Percentiles rank a stretch among this genome's conserved stretches.
These are phyloP conservation scores for Boletus vinaceobasis DNA, from an alignment of 768 basidiomycete species.

Conservation along the genomic window DNA sequence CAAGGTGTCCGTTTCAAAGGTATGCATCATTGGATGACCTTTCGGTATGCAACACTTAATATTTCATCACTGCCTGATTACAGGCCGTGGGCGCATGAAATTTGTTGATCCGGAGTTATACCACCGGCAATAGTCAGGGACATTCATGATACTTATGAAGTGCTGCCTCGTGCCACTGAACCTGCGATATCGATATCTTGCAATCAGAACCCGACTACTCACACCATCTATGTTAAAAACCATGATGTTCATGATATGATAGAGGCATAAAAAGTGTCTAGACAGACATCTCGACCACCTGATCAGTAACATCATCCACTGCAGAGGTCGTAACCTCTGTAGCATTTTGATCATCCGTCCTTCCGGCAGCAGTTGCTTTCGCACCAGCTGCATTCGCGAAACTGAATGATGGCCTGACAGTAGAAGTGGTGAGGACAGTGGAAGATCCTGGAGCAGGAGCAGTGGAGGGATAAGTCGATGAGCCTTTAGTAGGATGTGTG, in stretches of 20 bases:
- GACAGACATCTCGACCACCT: conserved; percentile 14
- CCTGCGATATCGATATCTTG: neutral
- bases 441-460: conserved; percentile 17
- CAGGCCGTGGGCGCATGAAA: conserved; percentile 67
- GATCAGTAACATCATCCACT: conserved; percentile 12
- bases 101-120: conserved; percentile 57
- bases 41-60: neutral
- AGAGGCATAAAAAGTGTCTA: conserved; percentile 17
- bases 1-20: conserved; percentile 67
- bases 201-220: neutral
- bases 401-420: conserved; percentile 71
- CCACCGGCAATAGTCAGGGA: conserved; percentile 20
- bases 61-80: neutral
- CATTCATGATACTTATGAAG: neutral
- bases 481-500: conserved; percentile 31
- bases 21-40: conserved; percentile 13
- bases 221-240: neutral
- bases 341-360: conserved; percentile 17
- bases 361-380: conserved; percentile 16
- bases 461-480: conserved; percentile 25
- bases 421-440: conserved; percentile 33
- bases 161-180: neutral
- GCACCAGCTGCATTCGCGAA: conserved; percentile 73
- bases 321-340: neutral
- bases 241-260: conserved; percentile 12